phyloP scores from a whole-genome alignment of 441 rosid genomes.

The Pelargonium cotyledonis region DNA sequence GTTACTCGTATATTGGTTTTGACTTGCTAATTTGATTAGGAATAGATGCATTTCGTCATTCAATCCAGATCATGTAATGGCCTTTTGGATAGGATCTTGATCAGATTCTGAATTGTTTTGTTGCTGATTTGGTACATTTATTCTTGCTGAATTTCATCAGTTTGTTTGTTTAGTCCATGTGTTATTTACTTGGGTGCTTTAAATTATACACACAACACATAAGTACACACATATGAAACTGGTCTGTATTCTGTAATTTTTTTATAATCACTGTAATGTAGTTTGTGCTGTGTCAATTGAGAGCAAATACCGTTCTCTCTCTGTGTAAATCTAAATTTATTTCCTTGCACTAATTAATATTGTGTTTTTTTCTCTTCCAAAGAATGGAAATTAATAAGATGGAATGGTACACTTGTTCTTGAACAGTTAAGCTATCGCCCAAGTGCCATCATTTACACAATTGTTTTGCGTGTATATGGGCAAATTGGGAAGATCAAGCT shows the following conservation, averaged over 20 bases:
- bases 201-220: too few species aligned
- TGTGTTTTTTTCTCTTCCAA: background rate
- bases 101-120: too few species aligned
- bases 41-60: too few species aligned
- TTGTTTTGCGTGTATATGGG: slow-evolving; percentile 71
- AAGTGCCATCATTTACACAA: slow-evolving; percentile 64
- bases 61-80: too few species aligned
- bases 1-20: background rate
- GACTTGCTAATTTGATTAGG: too few species aligned
- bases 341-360: background rate
- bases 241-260: background rate
- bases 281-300: background rate
- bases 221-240: background rate
- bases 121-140: too few species aligned
- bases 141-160: too few species aligned
- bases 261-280: background rate
- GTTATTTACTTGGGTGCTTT: too few species aligned
- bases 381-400: slow-evolving; percentile 24
- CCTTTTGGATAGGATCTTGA: too few species aligned
- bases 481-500: slow-evolving; percentile 80
- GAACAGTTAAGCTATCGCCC: slow-evolving; percentile 79
- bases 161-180: too few species aligned
- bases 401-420: slow-evolving; percentile 40
- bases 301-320: too few species aligned
- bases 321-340: background rate